These are phyloP conservation scores for Phytophthora lateralis DNA, from an alignment of 352 stramenopile species.

Conservation along the genomic window DNA sequence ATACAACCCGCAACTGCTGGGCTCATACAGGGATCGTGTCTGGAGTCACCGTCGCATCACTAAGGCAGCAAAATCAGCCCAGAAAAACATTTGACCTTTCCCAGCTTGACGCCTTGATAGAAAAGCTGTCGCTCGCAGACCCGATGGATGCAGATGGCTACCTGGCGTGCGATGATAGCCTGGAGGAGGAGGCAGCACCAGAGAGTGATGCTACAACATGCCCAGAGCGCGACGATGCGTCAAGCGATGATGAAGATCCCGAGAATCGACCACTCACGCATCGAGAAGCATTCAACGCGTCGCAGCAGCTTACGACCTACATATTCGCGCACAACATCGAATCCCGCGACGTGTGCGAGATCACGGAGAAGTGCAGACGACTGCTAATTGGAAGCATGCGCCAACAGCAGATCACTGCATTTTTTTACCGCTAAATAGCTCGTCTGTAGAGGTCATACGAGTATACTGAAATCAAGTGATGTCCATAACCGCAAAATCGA, in stretches of 20 bases:
- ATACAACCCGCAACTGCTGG: too few species aligned
- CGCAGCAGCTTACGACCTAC: not conserved
- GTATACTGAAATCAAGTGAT: too few species aligned
- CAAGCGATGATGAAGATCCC: not conserved
- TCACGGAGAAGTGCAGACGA: not conserved
- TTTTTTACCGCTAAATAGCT: too few species aligned
- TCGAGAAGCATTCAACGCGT: not conserved
- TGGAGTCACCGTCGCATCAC: not conserved
- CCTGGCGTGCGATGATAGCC: not conserved
- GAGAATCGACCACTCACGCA: not conserved
- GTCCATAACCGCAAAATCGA: too few species aligned
- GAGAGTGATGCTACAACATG: too few species aligned
- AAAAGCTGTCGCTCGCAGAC: not conserved
- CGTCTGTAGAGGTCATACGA: too few species aligned
- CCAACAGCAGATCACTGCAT: not conserved
- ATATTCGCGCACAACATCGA: not conserved
- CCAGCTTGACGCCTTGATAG: not conserved
- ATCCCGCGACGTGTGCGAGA: not conserved
- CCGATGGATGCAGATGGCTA: not conserved
- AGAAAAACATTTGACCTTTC: not conserved
- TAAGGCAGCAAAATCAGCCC: not conserved
- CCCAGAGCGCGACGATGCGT: not conserved
- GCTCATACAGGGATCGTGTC: too few species aligned
- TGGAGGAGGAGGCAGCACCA: not conserved
- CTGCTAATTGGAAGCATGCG: not conserved